phyloP scores from a whole-genome alignment of 192 early-diverging fungal genomes.

The Paraglomus occultum region DNA sequence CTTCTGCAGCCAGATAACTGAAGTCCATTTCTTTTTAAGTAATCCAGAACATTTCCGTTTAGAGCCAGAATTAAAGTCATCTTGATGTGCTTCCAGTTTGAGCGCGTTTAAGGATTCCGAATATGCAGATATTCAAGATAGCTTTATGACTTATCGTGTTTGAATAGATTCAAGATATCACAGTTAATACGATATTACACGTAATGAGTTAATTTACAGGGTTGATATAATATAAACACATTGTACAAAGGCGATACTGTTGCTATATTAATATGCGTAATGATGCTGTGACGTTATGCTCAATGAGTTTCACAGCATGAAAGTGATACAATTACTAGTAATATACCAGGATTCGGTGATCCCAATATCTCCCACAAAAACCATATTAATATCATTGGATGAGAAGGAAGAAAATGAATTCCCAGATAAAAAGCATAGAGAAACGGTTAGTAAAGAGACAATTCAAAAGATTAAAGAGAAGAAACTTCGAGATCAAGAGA shows the following conservation, averaged over 20 bases:
- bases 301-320: too few species aligned
- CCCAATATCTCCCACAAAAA: slow-evolving; percentile 10
- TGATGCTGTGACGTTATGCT: too few species aligned
- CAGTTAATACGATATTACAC: neutral
- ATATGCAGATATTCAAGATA: slow-evolving; percentile 88
- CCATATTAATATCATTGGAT: neutral
- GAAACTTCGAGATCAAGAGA: slow-evolving; percentile 20
- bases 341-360: slow-evolving; percentile 13
- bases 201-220: neutral
- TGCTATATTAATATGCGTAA: too few species aligned
- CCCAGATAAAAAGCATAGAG: neutral
- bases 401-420: slow-evolving; percentile 20
- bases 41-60: slow-evolving; percentile 77
- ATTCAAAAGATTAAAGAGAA: neutral
- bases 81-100: slow-evolving; percentile 67
- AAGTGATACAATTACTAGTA: too few species aligned
- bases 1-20: slow-evolving; percentile 89
- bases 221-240: too few species aligned
- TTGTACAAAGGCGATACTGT: too few species aligned
- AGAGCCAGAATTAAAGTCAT: slow-evolving; percentile 68
- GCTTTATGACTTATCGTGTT: slow-evolving; percentile 62
- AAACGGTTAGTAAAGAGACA: slow-evolving; percentile 6
- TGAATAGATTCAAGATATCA: too few species aligned
- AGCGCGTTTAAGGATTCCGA: slow-evolving; percentile 72
- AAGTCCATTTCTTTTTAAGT: slow-evolving; percentile 93